Percentiles rank a stretch among this genome's conserved stretches.
These are phyloP conservation scores for Sarocladium kiliense DNA, from an alignment of 2,329 filamentous ascomycete species.

Conservation along the genomic window DNA sequence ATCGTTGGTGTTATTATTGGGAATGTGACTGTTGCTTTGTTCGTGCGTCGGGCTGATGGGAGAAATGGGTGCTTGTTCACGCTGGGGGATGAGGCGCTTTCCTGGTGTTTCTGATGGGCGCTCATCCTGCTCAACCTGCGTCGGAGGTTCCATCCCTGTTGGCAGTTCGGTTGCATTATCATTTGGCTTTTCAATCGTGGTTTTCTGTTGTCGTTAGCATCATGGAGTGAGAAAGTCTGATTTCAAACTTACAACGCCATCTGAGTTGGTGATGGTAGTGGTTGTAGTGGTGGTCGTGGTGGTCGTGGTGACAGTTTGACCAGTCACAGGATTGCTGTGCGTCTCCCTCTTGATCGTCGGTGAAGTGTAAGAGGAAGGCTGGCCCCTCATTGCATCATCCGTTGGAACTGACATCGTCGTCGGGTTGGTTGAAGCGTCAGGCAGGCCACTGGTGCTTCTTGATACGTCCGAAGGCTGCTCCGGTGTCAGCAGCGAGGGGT, in stretches of 20 bases:
- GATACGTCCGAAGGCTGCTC: neutral
- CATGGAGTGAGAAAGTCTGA: no score
- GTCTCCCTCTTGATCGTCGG: constrained; percentile 6
- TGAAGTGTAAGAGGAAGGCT: neutral
- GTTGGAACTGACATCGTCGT: neutral
- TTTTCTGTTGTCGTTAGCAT: neutral
- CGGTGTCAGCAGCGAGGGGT: neutral
- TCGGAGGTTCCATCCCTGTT: constrained; percentile 3
- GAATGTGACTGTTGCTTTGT: neutral
- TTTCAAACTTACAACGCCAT: neutral
- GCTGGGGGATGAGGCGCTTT: neutral
- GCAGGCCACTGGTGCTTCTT: neutral
- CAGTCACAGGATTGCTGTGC: neutral
- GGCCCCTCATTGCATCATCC: neutral
- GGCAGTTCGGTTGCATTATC: neutral
- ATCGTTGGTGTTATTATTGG: neutral
- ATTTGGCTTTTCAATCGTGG: constrained; percentile 3
- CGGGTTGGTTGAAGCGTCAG: constrained; percentile 1
- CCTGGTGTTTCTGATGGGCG: constrained; percentile 2
- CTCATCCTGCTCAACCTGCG: neutral
- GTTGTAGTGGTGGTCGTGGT: constrained; percentile 6
- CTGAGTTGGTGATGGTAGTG: neutral
- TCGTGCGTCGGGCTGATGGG: constrained; percentile 2
- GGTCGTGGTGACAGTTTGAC: constrained; percentile 5
- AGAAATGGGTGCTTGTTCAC: neutral